These are phyloP conservation scores for Fusarium sublunatum DNA, from an alignment of 2,329 filamentous ascomycete genomes.

Conservation along the genomic window DNA sequence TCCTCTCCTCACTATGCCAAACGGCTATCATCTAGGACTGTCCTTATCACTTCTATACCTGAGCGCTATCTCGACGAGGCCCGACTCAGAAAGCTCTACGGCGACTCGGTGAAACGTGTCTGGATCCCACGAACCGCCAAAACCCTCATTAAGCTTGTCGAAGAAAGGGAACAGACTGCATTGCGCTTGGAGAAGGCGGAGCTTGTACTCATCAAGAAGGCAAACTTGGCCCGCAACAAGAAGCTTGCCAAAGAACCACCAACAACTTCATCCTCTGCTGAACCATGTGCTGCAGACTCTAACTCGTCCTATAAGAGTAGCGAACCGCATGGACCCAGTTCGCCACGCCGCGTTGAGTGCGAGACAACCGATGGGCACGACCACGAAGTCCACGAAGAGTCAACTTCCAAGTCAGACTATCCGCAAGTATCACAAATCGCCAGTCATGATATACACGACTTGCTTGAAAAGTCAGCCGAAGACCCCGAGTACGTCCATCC, in stretches of 20 bases:
- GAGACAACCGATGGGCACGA: constrained; percentile 3
- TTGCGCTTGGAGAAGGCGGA: constrained; percentile 88
- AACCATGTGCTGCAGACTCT: constrained; percentile 24
- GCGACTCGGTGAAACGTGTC: constrained; percentile 80
- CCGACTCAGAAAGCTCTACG: constrained; percentile 84
- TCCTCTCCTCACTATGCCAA: constrained; percentile 85
- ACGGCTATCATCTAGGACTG: constrained; percentile 88
- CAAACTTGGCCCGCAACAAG: constrained; percentile 78
- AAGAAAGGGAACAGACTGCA: constrained; percentile 82
- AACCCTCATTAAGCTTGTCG: constrained; percentile 82
- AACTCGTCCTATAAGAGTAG: constrained; percentile 28
- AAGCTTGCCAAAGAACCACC: constrained; percentile 20
- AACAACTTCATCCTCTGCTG: constrained; percentile 17
- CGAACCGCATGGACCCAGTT: constrained; percentile 11
- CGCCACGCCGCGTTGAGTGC: constrained; percentile 14
- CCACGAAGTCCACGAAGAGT: constrained; percentile 3
- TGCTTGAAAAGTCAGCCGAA: constrained; percentile 40
- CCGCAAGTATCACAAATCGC: constrained; percentile 23
- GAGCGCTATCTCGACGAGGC: constrained; percentile 79
- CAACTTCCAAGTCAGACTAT: constrained; percentile 27
- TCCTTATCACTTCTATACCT: constrained; percentile 89
- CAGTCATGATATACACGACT: constrained; percentile 7
- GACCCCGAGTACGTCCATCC: constrained; percentile 53
- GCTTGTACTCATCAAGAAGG: constrained; percentile 82
- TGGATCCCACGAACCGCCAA: constrained; percentile 86